Evolutionary conservation across 192 early-diverging fungal species (phyloP), one percentile per base, ranked within the genome.

Genomic region (Backusella tarrabulga): DNA sequence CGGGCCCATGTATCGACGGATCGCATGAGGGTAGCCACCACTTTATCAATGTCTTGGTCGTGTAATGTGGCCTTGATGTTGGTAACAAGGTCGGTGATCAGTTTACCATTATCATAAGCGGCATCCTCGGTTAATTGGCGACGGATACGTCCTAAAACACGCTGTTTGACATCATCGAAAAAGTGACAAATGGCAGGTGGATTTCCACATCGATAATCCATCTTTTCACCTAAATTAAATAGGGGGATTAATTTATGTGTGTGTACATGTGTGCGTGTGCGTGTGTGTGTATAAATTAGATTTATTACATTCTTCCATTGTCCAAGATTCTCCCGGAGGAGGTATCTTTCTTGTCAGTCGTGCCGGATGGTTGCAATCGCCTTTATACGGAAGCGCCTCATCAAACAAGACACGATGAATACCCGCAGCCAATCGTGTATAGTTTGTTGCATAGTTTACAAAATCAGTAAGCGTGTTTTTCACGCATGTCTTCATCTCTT

Each of bases 181-280:
- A 86, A 86, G 71, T 89, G 84, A 73, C 88, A 89, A 56, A 89
- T 85, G 26, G 87, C 85, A 38, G 88, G 88, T 14, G 88, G 88
- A 73, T 89, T 89, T 21, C 88, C 88, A 77, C 88, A 89, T 44
- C 87, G 84, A 68, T 87, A 89, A 68, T 87, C 87, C 85, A 86
- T 86, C 35, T 85, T 83, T 34, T 82, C 76, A 71, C 80, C 80
- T 81, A 71, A 63, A 63, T 63, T 26, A 63, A 26, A 63, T 3
- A 23, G 11, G 56, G 56, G 8, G 11, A 12, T 63, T 63, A 63
- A 63, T 63, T 63, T 63, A 63, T 63, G 32, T 32, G 32, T 32
- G 0, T 3, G n/a, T n/a, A n/a, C n/a, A n/a, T n/a, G n/a, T n/a
- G n/a, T n/a, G n/a, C n/a, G n/a, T 63, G 32, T 32, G 32, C 3